phyloP scores from a whole-genome alignment of 2,329 filamentous ascomycete species.

The Cladosporium colombiae region DNA sequence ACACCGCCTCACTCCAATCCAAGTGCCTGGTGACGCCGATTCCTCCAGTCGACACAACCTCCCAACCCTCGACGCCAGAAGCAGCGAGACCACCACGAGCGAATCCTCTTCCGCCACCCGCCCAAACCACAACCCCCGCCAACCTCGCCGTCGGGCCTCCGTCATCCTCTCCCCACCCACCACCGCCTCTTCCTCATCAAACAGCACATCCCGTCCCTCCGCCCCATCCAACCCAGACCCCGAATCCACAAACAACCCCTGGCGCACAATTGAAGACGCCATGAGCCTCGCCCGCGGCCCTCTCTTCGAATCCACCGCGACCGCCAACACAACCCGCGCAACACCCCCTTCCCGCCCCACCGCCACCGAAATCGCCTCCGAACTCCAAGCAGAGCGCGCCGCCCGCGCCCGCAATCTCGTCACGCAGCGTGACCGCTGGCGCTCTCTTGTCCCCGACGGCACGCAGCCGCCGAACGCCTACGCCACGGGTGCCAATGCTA shows the following conservation, averaged over 20 bases:
- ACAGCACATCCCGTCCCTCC: slow-evolving; percentile 5
- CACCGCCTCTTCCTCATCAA: slow-evolving; percentile 12
- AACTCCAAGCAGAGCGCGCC: slow-evolving; percentile 23
- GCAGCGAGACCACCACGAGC: not conserved
- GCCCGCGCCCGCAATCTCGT: slow-evolving; percentile 25
- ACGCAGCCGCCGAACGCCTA: slow-evolving; percentile 19
- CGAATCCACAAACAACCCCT: slow-evolving; percentile 42
- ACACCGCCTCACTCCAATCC: slow-evolving; percentile 1
- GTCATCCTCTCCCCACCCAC: slow-evolving; percentile 40
- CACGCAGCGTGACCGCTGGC: slow-evolving; percentile 28
- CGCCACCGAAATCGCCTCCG: slow-evolving; percentile 15
- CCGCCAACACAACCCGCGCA: not conserved
- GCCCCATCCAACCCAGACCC: slow-evolving; percentile 28
- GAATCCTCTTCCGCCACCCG: slow-evolving; percentile 22
- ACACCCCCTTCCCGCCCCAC: slow-evolving; percentile 14
- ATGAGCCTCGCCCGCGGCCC: slow-evolving; percentile 41
- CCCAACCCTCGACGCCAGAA: slow-evolving; percentile 13
- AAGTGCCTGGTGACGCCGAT: slow-evolving; percentile 2
- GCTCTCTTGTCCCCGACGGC: slow-evolving; percentile 23
- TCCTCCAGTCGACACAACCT: not conserved
- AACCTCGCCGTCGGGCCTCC: slow-evolving; percentile 44
- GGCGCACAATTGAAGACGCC: slow-evolving; percentile 51
- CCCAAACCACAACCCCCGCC: slow-evolving; percentile 27
- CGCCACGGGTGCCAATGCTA: slow-evolving; percentile 17
- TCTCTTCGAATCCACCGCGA: slow-evolving; percentile 35